Base-by-base conservation (phyloP, 305 asterid species). In the Euphrasia arctica region DNA sequence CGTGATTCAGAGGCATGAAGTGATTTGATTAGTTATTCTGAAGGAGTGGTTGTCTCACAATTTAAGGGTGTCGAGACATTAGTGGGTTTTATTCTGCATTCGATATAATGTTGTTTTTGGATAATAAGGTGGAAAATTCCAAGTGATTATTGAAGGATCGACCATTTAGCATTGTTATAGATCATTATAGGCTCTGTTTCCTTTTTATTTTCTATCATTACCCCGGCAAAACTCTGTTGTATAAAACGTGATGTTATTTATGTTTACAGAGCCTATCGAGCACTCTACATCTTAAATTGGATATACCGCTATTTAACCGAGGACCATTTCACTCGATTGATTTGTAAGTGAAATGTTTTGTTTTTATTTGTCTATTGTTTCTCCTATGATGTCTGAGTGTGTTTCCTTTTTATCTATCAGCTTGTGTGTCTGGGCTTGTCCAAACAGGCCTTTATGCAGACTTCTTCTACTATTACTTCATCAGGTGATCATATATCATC, bases 261-360 rank as follows among this genome's bases (percentile, higher is more conserved):
- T 54, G 4, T 64, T 73, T 68, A 58, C 90, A 91, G 99, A 72
- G 96, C 99, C 6, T 93, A 93, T 78, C 90, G 99, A 56, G 82
- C 82, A 72, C 76, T 93, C 72, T 93, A 93, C 85, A 82, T 90
- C 76, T 74, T 90, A 72, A 92, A 92, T 79, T 92, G 98, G 97
- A 80, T 92, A 63, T 90, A 88, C 83, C 97, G 99, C 70, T 93
- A 88, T 72, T 82, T 88, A 72, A 88, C 89, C 0, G 96, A 88
- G 80, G 73, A 51, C 9, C 82, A 54, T 65, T 88, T 85, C 76
- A 68, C 62, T 50, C 77, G 88, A 80, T 85, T 91, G 95, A 88
- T 88, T 31, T 72, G 96, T 85, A 88, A 79, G 91, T 68, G 22
- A 70, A 7, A 22, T 42, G n/a, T 15, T 56, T 58, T 48, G 67